These are phyloP conservation scores for Royoungia palumana DNA, from an alignment of 768 basidiomycete genomes.

Conservation along the genomic window DNA sequence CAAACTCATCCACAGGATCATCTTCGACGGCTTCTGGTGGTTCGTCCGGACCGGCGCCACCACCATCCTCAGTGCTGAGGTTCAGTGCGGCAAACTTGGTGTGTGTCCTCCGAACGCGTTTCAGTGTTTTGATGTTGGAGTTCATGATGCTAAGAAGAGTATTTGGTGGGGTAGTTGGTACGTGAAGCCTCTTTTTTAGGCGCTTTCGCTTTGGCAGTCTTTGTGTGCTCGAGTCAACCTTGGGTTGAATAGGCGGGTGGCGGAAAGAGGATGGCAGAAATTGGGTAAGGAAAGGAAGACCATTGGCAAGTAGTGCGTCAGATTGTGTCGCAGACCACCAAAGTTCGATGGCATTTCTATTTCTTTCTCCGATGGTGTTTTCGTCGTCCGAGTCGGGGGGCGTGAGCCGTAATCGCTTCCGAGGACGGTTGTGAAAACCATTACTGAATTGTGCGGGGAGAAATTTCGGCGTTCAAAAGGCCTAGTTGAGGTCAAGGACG, in stretches of 20 bases:
- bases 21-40: constrained; percentile 34
- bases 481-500: background rate
- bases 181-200: constrained; percentile 19
- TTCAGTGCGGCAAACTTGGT: constrained; percentile 62
- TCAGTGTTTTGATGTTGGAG: constrained; percentile 70
- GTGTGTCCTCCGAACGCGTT: constrained; percentile 70
- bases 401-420: constrained; percentile 58
- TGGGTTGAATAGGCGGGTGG: constrained; percentile 7
- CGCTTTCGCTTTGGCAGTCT: constrained; percentile 21
- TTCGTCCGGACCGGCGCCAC: constrained; percentile 34
- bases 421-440: constrained; percentile 41
- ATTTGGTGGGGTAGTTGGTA: constrained; percentile 29
- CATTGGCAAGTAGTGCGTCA: constrained; percentile 58
- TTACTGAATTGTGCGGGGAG: constrained; percentile 14
- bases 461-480: background rate
- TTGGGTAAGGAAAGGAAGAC: constrained; percentile 52
- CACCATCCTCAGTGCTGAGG: constrained; percentile 32
- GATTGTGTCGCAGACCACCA: constrained; percentile 78
- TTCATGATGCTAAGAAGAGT: constrained; percentile 71
- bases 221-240: constrained; percentile 8
- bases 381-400: constrained; percentile 38
- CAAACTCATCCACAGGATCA: constrained; percentile 26
- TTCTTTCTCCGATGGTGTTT: constrained; percentile 28
- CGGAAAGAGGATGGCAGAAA: constrained; percentile 23
- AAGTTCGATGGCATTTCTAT: constrained; percentile 45